A percentile compares a stretch with the other conserved stretches of the same genome.
These are phyloP conservation scores for Rhizopogon vulgaris DNA, from an alignment of 768 basidiomycete species.

Conservation along the genomic window DNA sequence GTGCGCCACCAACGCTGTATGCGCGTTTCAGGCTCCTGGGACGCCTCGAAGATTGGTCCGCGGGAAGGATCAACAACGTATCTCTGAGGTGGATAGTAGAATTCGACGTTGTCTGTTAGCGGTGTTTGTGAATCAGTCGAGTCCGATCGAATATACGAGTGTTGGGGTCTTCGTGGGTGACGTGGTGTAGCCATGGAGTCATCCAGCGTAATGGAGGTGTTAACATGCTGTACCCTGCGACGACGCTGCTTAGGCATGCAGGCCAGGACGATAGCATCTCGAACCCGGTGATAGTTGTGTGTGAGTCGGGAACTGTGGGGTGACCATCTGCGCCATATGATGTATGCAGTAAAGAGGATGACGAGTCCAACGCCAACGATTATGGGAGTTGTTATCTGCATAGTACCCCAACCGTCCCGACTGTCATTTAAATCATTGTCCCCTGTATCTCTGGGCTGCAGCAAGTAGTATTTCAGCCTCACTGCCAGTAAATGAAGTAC, in stretches of 20 bases:
- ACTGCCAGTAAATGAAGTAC: background rate
- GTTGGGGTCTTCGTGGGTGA: background rate
- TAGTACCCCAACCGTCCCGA: slow-evolving; percentile 13
- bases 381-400: slow-evolving; percentile 30
- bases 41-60: background rate
- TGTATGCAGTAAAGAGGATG: slow-evolving; percentile 12
- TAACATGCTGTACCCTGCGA: slow-evolving; percentile 8
- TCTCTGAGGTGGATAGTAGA: slow-evolving; percentile 9
- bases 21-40: slow-evolving; percentile 4
- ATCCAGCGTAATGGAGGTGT: slow-evolving; percentile 15
- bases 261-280: slow-evolving; percentile 8
- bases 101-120: slow-evolving; percentile 7
- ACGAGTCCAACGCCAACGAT: slow-evolving; percentile 27
- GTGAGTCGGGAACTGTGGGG: background rate
- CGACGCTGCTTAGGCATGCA: slow-evolving; percentile 13
- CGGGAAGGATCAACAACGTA: background rate
- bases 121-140: slow-evolving; percentile 26
- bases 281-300: slow-evolving; percentile 10
- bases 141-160: slow-evolving; percentile 10
- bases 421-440: background rate
- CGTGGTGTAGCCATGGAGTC: slow-evolving; percentile 12
- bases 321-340: slow-evolving; percentile 19
- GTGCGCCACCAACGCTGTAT: slow-evolving; percentile 19
- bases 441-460: slow-evolving; percentile 13
- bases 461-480: background rate